Percentiles rank a stretch among this genome's conserved stretches.
These are phyloP conservation scores for Vitis labrusca DNA, from an alignment of 164 flowering plant species.

Conservation along the genomic window DNA sequence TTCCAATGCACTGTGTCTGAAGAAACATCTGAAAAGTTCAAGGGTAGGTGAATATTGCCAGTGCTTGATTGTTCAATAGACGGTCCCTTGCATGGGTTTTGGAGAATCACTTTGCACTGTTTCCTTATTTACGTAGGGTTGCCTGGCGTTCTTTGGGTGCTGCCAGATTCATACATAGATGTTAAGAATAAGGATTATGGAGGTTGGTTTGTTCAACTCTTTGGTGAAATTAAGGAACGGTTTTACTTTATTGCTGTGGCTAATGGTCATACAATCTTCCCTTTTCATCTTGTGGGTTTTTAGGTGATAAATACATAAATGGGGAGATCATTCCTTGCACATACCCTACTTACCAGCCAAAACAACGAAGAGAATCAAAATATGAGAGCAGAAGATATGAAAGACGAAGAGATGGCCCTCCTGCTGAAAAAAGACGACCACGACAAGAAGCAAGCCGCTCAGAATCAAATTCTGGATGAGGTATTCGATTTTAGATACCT, in stretches of 20 bases:
- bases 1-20: slow-evolving; percentile 94
- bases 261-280: neutral
- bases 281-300: neutral
- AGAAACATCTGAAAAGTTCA: slow-evolving; percentile 92
- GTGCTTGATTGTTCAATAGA: neutral
- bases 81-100: neutral
- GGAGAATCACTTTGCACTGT: neutral
- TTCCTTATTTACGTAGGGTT: slow-evolving; percentile 47
- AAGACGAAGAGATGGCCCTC: slow-evolving; percentile 79
- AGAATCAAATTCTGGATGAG: slow-evolving; percentile 47
- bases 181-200: slow-evolving; percentile 98
- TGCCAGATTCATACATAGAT: slow-evolving; percentile 94
- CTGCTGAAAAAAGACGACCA: slow-evolving; percentile 53
- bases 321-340: slow-evolving; percentile 97
- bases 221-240: neutral
- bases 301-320: slow-evolving; percentile 90
- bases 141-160: slow-evolving; percentile 98
- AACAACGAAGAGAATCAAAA: slow-evolving; percentile 59
- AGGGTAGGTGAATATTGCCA: slow-evolving; percentile 41
- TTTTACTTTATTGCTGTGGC: neutral
- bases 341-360: slow-evolving; percentile 93
- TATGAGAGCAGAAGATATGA: slow-evolving; percentile 73
- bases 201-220: slow-evolving; percentile 41
- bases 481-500: slow-evolving; percentile 10
- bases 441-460: slow-evolving; percentile 41